Conservation (phyloP, 495 filamentous ascomycete species). For the Neurospora africana region DNA sequence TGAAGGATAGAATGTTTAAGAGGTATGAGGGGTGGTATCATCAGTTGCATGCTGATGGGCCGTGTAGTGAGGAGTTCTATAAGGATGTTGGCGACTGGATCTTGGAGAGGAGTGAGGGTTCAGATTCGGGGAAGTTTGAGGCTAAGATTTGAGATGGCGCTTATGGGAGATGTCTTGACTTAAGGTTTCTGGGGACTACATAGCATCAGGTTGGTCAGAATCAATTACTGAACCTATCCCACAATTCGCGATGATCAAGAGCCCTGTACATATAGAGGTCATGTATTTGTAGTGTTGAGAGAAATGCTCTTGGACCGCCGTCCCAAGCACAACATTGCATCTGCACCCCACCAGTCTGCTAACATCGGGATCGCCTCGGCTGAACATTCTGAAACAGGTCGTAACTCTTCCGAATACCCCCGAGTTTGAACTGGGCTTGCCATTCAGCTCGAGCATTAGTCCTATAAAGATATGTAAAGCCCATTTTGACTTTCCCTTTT, state of each 20-base stretch:
- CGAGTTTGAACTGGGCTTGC: neutral
- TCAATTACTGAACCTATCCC: neutral
- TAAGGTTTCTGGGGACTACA: neutral
- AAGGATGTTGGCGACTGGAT: constrained; percentile 71
- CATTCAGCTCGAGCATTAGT: neutral
- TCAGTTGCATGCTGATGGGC: constrained; percentile 62
- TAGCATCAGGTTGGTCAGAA: neutral
- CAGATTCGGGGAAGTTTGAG: neutral
- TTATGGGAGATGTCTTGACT: neutral
- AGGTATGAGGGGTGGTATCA: constrained; percentile 72
- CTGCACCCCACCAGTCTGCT: neutral
- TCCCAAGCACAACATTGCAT: neutral
- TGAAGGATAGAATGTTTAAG: constrained; percentile 58
- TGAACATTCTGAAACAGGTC: neutral
- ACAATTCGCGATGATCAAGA: neutral
- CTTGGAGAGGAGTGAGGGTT: constrained; percentile 32
- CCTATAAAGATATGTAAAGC: neutral
- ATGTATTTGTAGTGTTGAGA: neutral
- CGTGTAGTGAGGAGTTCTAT: constrained; percentile 48
- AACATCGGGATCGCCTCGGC: neutral
- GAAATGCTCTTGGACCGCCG: neutral
- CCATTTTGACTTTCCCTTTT: neutral
- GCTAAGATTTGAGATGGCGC: neutral
- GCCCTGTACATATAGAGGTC: neutral
- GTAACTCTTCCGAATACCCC: neutral